phyloP scores from a whole-genome alignment of 2,329 filamentous ascomycete genomes.

The Colletotrichum noveboracense region DNA sequence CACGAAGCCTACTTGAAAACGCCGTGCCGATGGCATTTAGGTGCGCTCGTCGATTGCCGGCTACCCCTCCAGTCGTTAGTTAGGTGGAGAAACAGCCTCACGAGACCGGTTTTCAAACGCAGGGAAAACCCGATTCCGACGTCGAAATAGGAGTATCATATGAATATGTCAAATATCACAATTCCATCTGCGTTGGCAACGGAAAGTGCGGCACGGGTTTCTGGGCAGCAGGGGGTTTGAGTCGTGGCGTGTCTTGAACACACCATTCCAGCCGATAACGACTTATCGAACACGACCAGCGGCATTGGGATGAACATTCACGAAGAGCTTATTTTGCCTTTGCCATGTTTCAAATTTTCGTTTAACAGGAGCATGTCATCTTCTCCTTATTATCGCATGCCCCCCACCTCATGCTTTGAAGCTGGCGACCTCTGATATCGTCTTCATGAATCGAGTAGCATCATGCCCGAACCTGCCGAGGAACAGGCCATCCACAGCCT shows the following conservation, averaged over 20 bases:
- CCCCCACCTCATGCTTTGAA: neutral
- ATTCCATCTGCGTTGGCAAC: neutral
- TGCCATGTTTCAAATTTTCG: neutral
- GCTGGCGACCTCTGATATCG: slow-evolving; percentile 71
- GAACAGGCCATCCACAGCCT: slow-evolving; percentile 80
- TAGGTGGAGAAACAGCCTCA: neutral
- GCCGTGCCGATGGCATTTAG: too few relatives aligned
- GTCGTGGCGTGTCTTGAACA: neutral
- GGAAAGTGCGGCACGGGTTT: neutral
- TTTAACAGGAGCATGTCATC: neutral
- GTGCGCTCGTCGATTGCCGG: too few relatives aligned
- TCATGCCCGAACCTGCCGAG: slow-evolving; percentile 84
- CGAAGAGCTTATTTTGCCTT: neutral
- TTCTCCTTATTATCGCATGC: neutral
- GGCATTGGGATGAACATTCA: neutral
- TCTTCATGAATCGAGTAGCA: slow-evolving; percentile 71
- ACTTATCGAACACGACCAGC: neutral
- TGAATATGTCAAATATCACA: neutral
- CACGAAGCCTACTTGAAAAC: neutral
- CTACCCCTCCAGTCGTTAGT: too few relatives aligned
- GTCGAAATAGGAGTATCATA: neutral
- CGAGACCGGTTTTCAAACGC: neutral
- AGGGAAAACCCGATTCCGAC: neutral
- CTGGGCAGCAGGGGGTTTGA: neutral
- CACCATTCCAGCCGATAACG: neutral